Evolutionary conservation across 75 land plant genomes (phyloP), one percentile per base, ranked within the genome.

Genomic region (Cupressus sempervirens): DNA sequence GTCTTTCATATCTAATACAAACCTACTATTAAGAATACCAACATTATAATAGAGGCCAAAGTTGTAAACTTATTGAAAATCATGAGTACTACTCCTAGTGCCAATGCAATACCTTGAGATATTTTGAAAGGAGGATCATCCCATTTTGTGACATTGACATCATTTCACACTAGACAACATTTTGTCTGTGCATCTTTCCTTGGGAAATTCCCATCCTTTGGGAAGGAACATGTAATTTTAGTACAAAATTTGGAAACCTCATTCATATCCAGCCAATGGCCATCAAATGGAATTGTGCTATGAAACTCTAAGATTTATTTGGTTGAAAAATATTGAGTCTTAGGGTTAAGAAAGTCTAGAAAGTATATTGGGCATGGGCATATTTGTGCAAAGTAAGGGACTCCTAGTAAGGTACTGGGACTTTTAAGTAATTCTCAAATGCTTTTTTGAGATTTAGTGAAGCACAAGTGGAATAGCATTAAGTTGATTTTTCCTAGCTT

Each of bases 341-440:
- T 88, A 18, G 97, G 99, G 76, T 92, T 89, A 26, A 95, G 74
- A 83, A 94, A 97, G 81, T 97, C 99, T 10, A 97, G 99, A 83
- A 94, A 95, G 86, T 97, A 93, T 35, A 94, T 94, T 3, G 90
- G 88, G 12, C 99, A 97, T 0, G 99, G 97, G 97, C 99, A 97
- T 40, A 97, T 97, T 38, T 89, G 88, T n/a, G 93, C 98, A 14
- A 89, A 87, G 87, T 93, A 97, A 52, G 91, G 90, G 30, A 83
- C 48, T n/a, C 92, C 92, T 32, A n/a, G n/a, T n/a, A n/a, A n/a
- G n/a, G n/a, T n/a, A n/a, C n/a, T n/a, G n/a, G n/a, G n/a, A n/a
- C n/a, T n/a, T n/a, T n/a, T n/a, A n/a, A n/a, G n/a, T n/a, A n/a
- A n/a, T n/a, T n/a, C n/a, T n/a, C n/a, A n/a, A n/a, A n/a, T n/a